Conservation (phyloP, 352 stramenopile species). For the Phytophthora sp. region DNA sequence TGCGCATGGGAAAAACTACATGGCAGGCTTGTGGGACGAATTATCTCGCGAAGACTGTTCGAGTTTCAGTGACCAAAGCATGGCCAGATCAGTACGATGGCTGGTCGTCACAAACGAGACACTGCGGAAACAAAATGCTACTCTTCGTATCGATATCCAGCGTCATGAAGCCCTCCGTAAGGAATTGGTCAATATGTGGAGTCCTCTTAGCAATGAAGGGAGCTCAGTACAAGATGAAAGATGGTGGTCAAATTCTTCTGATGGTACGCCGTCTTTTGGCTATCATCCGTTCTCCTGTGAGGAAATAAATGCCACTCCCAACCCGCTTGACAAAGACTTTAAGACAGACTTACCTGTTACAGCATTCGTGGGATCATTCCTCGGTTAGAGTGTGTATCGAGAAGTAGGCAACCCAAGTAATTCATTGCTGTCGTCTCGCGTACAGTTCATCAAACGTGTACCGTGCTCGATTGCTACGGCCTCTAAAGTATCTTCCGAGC, state of each 20-base stretch:
- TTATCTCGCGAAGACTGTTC: background rate
- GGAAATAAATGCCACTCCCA: background rate
- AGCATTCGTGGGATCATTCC: background rate
- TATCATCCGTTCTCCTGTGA: background rate
- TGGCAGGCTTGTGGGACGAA: background rate
- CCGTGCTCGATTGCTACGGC: background rate
- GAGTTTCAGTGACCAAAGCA: background rate
- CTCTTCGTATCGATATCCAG: background rate
- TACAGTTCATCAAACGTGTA: background rate
- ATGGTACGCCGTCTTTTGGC: background rate
- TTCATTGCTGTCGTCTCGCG: background rate
- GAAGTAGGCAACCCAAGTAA: background rate
- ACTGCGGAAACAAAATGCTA: background rate
- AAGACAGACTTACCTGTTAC: background rate
- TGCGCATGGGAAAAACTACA: no score
- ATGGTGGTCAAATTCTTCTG: no score
- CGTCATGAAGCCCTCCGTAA: background rate
- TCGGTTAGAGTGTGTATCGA: background rate
- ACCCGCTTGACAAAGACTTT: background rate
- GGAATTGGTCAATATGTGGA: background rate
- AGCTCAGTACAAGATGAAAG: no score
- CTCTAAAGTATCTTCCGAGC: background rate
- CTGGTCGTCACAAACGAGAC: background rate
- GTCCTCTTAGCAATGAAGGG: background rate
- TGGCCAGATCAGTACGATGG: background rate